Evolutionary conservation across 1,284 basidiomycete genomes (phyloP), one percentile per base, ranked within the genome.

Genomic region (Ceratorhiza oryzae-sativae): DNA sequence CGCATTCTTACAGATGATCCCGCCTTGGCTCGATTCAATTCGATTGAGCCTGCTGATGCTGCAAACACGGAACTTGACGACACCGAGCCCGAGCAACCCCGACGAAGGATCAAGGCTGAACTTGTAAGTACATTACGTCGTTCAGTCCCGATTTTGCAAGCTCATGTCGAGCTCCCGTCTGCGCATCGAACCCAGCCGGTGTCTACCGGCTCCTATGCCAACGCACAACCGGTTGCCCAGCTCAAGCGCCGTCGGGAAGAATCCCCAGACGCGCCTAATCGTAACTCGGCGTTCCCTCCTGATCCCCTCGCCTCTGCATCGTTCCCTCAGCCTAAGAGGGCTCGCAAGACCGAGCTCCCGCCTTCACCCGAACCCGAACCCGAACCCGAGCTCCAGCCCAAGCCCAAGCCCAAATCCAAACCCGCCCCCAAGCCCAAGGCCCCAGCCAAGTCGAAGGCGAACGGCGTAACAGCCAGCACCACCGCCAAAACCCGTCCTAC

Each of bases 371-470:
- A 15, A 30, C 55, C 15, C 32, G 32, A 34, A 23, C 36, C 20
- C 27, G 51, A 53, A 23, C 51, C 51, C 23, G 51, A 20, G 51
- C 51, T 9, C 23, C 4, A 25, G 8, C 53, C 53, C 27, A 34
- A 32, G 53, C 53, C 53, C 30, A 34, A 30, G 20, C 53, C 25
- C 12, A n/a, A 32, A 13, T 18, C 59, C 3, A 18, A 61, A 27
- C 25, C 59, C 27, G 20, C 41, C 23, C 27, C 39, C 25, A 48
- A 61, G 59, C 59, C 59, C 59, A 61, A 61, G 20, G 15, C n/a
- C 55, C 9, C 15, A n/a, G 18, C 55, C 27, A 34, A 36, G 55
- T n/a, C 55, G 5, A 58, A 36, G 30, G 34, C 23, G 55, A 34
- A 32, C 32, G 53, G 32, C 53, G 23, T 23, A 13, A 25, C 25